Evolutionary conservation across 163 green algal species (phyloP), one percentile per base, ranked within the genome.

Genomic region (Scenedesmus sp.): DNA sequence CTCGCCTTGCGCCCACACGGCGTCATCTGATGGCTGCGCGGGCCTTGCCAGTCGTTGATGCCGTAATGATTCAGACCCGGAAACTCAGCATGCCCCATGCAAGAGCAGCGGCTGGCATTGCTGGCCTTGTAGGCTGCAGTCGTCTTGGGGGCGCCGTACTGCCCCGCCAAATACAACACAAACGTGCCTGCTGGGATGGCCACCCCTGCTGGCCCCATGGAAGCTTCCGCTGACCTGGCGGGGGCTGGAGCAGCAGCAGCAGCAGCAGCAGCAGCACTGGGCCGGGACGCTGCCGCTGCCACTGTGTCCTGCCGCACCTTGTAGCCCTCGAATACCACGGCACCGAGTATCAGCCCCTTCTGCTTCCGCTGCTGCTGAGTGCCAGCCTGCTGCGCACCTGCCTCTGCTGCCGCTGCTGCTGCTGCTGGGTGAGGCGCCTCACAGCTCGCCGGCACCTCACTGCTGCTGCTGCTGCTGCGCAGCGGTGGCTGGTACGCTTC

Each of bases 61-160:
- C 86, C 86, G 46, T 80, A 90, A 37, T 90, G 86, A n/a, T 90
- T 90, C 35, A 90, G 37, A 9, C 86, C 86, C 2, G 26, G 22
- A 42, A 90, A 90, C 0, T 30, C 43, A 59, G 86, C 86, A 30
- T 79, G 44, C 4, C 72, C 72, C 7, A 37, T 35, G 53, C 86
- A 90, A 44, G 61, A 78, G 72, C 86, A 90, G 43, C 43, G n/a
- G 43, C 70, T 84, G 10, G 43, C 37, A 46, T 53, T 76, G 6
- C 20, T 85, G 22, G 35, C 26, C 7, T 86, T n/a, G 35, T 85
- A 85, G 16, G 73, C 72, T 30, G 30, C 59, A 3, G 44, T 20
- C 15, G 53, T 44, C 26, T 83, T 90, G 26, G 30, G 16, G 30
- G 35, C 53, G 2, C 20, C 35, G 18, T 79, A 86, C 43, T 81